A percentile compares a stretch with the other conserved stretches of the same genome.
Evolutionary conservation across 192 early-diverging fungal species (phyloP).

Genomic region (Mortierella claussenii): DNA sequence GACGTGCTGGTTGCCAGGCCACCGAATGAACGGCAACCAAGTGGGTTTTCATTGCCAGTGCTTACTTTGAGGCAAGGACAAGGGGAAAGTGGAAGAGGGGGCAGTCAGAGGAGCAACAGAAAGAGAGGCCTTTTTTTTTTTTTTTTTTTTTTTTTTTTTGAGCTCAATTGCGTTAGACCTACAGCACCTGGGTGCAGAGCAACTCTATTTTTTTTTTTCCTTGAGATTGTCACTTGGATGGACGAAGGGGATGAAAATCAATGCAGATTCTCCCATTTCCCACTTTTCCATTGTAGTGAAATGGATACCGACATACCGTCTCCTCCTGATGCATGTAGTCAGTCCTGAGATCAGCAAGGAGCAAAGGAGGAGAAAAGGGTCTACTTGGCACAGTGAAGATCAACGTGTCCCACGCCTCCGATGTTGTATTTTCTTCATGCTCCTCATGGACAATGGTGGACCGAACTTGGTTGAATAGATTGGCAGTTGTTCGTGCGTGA

Average conservation of each 20-base stretch:
- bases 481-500: no score
- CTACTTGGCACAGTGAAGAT: neutral
- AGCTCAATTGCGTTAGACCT: conserved; percentile 7
- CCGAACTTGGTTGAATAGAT: no score
- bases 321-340: no score
- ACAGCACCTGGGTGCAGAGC: neutral
- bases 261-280: neutral
- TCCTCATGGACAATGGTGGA: no score
- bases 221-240: neutral
- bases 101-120: no score
- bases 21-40: no score
- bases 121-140: conserved; percentile 9
- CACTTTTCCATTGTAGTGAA: neutral
- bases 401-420: neutral
- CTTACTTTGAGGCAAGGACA: no score
- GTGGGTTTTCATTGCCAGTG: no score
- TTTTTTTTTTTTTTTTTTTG: conserved; percentile 12
- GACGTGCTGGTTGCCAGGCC: no score
- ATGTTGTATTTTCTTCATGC: neutral
- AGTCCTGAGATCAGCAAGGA: no score
- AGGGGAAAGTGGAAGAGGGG: neutral
- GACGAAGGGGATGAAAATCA: neutral
- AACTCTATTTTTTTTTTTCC: conserved; percentile 20
- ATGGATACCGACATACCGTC: neutral
- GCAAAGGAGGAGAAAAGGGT: no score